Evolutionary conservation across 495 filamentous ascomycete genomes (phyloP).

Genomic region (Penicillium canariense): DNA sequence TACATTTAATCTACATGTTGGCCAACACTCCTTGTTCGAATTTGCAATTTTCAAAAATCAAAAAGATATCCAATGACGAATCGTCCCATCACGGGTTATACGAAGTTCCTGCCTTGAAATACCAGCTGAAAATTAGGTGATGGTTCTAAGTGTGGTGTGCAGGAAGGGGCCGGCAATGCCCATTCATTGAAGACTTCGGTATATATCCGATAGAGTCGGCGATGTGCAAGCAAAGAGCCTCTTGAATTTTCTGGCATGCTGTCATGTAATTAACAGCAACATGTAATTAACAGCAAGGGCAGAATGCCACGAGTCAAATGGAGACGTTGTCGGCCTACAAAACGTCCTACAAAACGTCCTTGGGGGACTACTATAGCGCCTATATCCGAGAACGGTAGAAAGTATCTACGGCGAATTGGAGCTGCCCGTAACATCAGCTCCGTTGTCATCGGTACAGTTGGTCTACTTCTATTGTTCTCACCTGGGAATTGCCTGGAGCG

Average conservation of each 20-base stretch:
- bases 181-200: not conserved
- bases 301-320: slow-evolving; percentile 3
- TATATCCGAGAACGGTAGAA: too few species aligned
- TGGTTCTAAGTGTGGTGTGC: not conserved
- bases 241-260: not conserved
- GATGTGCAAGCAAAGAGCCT: not conserved
- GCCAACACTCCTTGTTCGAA: slow-evolving; percentile 1
- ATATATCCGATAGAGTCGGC: not conserved
- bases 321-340: slow-evolving; percentile 2
- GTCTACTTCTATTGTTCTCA: too few species aligned
- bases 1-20: slow-evolving; percentile 14
- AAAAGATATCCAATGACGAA: slow-evolving; percentile 32
- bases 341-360: not conserved
- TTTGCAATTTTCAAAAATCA: slow-evolving; percentile 15
- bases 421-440: not conserved
- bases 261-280: too few species aligned
- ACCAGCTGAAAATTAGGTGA: not conserved
- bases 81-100: slow-evolving; percentile 14
- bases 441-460: not conserved
- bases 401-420: not conserved
- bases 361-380: not conserved
- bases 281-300: not conserved
- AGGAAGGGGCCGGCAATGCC: not conserved
- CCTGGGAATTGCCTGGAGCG: too few species aligned
- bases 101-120: slow-evolving; percentile 8